Percentiles rank a stretch among this genome's conserved stretches.
Evolutionary conservation across 2,329 filamentous ascomycete species (phyloP).

Genomic region (Xylaria sp.): DNA sequence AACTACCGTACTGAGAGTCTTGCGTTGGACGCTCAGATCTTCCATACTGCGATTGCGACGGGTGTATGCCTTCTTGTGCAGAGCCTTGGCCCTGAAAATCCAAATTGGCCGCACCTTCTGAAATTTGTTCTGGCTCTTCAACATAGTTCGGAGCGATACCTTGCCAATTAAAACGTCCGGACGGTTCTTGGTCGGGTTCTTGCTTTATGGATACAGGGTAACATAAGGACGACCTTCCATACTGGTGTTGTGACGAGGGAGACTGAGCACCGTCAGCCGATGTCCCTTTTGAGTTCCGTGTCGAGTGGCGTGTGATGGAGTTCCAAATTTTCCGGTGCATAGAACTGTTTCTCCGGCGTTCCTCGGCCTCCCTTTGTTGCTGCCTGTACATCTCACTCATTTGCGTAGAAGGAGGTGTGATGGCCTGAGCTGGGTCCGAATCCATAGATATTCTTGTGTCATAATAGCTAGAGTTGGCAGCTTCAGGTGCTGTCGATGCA

Average conservation of each 20-base stretch:
- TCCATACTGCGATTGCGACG: conserved; percentile 32
- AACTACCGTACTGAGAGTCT: conserved; percentile 43
- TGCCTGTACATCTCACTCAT: conserved; percentile 50
- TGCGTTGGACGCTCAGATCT: conserved; percentile 34
- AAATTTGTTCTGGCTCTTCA: conserved; percentile 47
- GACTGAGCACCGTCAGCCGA: conserved; percentile 36
- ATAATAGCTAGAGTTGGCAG: conserved; percentile 51
- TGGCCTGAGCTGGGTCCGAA: conserved; percentile 45
- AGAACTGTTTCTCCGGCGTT: conserved; percentile 47
- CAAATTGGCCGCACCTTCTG: conserved; percentile 33
- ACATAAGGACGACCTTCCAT: conserved; percentile 38
- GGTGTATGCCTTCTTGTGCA: conserved; percentile 33
- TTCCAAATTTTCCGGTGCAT: conserved; percentile 46
- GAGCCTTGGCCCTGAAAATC: conserved; percentile 21
- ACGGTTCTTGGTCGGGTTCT: conserved; percentile 37
- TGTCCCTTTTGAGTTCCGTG: conserved; percentile 44
- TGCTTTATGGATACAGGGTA: conserved; percentile 40
- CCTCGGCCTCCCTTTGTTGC: conserved; percentile 48
- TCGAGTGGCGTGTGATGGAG: conserved; percentile 48
- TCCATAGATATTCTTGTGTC: conserved; percentile 50
- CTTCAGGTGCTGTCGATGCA: conserved; percentile 42
- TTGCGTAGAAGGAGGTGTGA: conserved; percentile 45
- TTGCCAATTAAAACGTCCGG: conserved; percentile 32
- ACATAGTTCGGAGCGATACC: conserved; percentile 36
- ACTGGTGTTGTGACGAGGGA: conserved; percentile 41